Evolutionary conservation across 2,329 filamentous ascomycete genomes (phyloP), one percentile per base, ranked within the genome.

Genomic region (Ceratocystis destructans): DNA sequence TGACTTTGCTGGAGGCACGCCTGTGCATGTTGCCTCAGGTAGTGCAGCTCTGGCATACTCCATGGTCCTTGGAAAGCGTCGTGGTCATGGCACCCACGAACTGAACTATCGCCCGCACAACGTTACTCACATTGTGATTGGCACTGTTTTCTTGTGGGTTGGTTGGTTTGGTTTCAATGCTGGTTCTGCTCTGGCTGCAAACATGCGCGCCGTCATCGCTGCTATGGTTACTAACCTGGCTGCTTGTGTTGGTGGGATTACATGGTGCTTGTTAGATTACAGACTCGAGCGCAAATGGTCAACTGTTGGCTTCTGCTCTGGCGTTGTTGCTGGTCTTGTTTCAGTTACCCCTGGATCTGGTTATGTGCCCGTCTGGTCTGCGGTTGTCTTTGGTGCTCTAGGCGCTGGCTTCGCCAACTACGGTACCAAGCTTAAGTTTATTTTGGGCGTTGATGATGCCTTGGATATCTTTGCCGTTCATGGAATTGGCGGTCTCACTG

Each of bases 141-240:
- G 91, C 37, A 96, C 91, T 2, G 90, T 96, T 61, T 96, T 96
- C 77, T 85, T 96, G 17, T 96, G 91, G 90, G 88, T 96, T 17
- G 91, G 91, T 65, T 96, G 90, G 91, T 95, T 96, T 72, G 91
- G 91, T 61, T 96, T 96, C 84, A 96, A 96, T 72, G 90, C 89
- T 62, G 90, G 90, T 70, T 91, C 87, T 17, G 90, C 90, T 15
- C 79, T 94, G 66, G 81, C 86, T 62, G 90, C 90, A 64, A 95
- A 94, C 75, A 76, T 96, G 73, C 87, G 91, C 62, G 89, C 89
- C 57, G 82, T 96, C 71, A 90, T 96, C 86, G 91, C 91, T 57
- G 88, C 88, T 10, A 81, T 93, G 1, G 89, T 93, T 55, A 96
- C 91, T 65, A 94, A 96, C 74, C 78, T 96, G 37, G 87, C 90